phyloP scores from a whole-genome alignment of 192 early-diverging fungal genomes.

The Coemansia sp. region DNA sequence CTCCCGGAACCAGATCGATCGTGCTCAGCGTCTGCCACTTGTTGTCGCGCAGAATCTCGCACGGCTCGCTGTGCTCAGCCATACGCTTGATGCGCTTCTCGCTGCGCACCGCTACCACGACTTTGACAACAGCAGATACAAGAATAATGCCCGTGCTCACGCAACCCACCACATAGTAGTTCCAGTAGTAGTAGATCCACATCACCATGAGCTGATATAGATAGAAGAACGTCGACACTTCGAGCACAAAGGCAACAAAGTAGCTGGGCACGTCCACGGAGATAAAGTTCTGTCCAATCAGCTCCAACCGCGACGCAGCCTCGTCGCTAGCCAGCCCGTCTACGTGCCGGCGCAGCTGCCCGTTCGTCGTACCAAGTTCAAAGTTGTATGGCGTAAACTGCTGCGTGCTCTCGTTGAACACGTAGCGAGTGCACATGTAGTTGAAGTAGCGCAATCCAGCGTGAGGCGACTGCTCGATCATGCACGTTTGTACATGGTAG shows the following conservation, averaged over 20 bases:
- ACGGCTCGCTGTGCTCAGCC: constrained; percentile 56
- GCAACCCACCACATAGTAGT: constrained; percentile 63
- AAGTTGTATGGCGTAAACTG: constrained; percentile 61
- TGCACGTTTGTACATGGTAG: constrained; percentile 43
- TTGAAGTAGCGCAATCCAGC: constrained; percentile 57
- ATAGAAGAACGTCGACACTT: constrained; percentile 61
- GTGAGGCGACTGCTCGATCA: constrained; percentile 22
- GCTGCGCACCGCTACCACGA: constrained; percentile 54
- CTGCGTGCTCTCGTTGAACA: constrained; percentile 53
- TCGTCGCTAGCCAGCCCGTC: constrained; percentile 57
- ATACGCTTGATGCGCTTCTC: constrained; percentile 60
- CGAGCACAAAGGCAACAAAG: constrained; percentile 53
- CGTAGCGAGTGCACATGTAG: constrained; percentile 77
- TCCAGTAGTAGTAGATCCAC: constrained; percentile 69
- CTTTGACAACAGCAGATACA: constrained; percentile 60
- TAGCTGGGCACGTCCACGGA: constrained; percentile 56
- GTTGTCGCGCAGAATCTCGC: constrained; percentile 52
- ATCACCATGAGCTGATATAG: constrained; percentile 68
- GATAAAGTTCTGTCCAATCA: constrained; percentile 69
- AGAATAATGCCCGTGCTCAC: constrained; percentile 61
- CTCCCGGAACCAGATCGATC: constrained; percentile 67
- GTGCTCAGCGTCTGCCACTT: constrained; percentile 63
- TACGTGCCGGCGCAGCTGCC: constrained; percentile 41
- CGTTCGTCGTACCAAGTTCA: constrained; percentile 61
- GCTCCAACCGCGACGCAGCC: constrained; percentile 55